Evolutionary conservation across 257 asterid genomes (phyloP).

Genomic region (Fraxinus excelsior): DNA sequence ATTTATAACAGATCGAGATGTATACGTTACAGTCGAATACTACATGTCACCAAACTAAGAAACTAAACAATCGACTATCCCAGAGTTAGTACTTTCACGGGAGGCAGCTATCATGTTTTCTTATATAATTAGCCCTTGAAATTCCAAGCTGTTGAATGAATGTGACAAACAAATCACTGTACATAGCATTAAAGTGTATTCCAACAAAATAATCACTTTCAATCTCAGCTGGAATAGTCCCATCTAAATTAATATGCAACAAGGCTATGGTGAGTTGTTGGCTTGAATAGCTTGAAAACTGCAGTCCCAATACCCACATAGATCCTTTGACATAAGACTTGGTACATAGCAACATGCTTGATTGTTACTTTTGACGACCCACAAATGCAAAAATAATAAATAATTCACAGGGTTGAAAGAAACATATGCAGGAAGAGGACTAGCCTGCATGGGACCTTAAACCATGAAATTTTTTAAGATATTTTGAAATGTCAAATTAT

Average conservation of each 20-base stretch:
- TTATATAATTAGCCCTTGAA: not conserved
- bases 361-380: slow-evolving; percentile 31
- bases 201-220: slow-evolving; percentile 38
- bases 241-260: slow-evolving; percentile 19
- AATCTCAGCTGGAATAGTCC: slow-evolving; percentile 44
- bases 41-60: not conserved
- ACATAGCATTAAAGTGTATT: slow-evolving; percentile 20
- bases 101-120: not conserved
- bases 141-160: slow-evolving; percentile 2
- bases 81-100: too few species aligned
- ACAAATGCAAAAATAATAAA: slow-evolving; percentile 28
- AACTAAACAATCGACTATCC: not conserved
- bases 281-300: not conserved
- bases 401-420: slow-evolving; percentile 22
- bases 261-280: slow-evolving; percentile 4
- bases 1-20: not conserved
- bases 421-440: slow-evolving; percentile 31
- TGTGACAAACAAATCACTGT: not conserved
- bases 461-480: not conserved
- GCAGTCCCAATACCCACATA: slow-evolving; percentile 5
- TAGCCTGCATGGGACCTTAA: slow-evolving; percentile 37
- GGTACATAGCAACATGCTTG: slow-evolving; percentile 32
- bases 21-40: not conserved
- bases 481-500: slow-evolving; percentile 12
- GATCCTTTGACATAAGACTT: slow-evolving; percentile 26